phyloP scores from a whole-genome alignment of 2,329 filamentous ascomycete species.

The Sclerotinia subarctica region DNA sequence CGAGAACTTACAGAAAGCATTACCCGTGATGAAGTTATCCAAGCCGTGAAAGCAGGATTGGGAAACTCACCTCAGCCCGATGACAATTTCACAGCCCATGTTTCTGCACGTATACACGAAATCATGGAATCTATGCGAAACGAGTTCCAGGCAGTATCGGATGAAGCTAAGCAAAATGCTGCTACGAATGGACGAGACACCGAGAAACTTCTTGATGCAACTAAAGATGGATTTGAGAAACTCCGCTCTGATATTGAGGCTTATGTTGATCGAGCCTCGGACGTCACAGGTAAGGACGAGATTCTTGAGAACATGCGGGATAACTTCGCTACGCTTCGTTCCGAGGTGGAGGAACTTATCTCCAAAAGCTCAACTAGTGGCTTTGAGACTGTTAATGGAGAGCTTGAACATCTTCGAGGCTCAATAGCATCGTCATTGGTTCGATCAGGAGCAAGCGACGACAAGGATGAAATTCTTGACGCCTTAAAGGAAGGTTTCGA shows the following conservation, averaged over 20 bases:
- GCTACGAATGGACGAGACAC: conserved; percentile 76
- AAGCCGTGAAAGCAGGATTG: conserved; percentile 58
- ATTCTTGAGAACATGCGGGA: conserved; percentile 66
- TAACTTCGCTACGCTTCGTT: conserved; percentile 64
- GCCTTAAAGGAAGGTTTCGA: conserved; percentile 66
- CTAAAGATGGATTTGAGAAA: conserved; percentile 81
- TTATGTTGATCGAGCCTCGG: conserved; percentile 72
- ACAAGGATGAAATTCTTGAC: conserved; percentile 65
- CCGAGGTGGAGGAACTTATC: conserved; percentile 64
- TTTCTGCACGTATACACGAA: conserved; percentile 58
- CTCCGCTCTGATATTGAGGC: conserved; percentile 76
- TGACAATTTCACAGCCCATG: conserved; percentile 47
- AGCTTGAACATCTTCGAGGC: conserved; percentile 60
- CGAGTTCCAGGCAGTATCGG: conserved; percentile 58
- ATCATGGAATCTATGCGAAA: conserved; percentile 59
- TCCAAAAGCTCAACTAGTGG: conserved; percentile 48
- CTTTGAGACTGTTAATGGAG: conserved; percentile 53
- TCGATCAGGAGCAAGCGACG: conserved; percentile 44
- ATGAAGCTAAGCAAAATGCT: conserved; percentile 72
- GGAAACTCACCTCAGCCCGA: conserved; percentile 44
- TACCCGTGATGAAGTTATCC: conserved; percentile 53
- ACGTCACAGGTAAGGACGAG: conserved; percentile 70
- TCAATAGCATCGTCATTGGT: conserved; percentile 52
- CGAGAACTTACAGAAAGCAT: conserved; percentile 55
- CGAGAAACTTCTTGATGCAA: conserved; percentile 82